Base-by-base conservation (phyloP, 805 yeast species). In the Lipomyces orientalis region DNA sequence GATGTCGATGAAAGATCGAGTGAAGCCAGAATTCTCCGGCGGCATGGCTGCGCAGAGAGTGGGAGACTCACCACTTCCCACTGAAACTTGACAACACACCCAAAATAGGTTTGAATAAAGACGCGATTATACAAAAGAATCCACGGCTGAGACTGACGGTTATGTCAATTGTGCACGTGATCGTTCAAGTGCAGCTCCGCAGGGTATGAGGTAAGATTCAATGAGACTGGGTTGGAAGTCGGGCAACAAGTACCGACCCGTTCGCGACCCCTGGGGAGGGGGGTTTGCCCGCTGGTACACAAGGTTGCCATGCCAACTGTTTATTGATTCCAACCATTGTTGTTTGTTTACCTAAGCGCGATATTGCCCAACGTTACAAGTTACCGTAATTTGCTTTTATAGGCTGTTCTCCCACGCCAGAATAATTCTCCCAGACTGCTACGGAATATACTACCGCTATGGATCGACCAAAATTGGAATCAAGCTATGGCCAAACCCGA, bases 21-120 rank as follows among this genome's bases (percentile, higher is more conserved):
- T 52, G n/a, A 52, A 52, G n/a, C 55, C n/a, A 10, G 55, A 31
- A 31, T 52, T 52, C 14, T 52, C 55, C 34, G 55, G 55, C 16
- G 55, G 55, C 55, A 52, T 52, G 31, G 8, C 22, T 25, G 16
- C 35, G 29, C 29, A 49, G 43, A 37, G 14, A 12, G 16, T 37
- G 43, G 22, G 4, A n/a, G n/a, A 43, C 22, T 25, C 22, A 43
- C 22, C 19, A n/a, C 9, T 16, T 43, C 49, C 49, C 49, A 1
- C 22, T 43, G 25, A 12, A 37, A 12, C 43, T 37, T 25, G 5
- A 12, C 14, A 37, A 12, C 43, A 37, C 43, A 37, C 29, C 29
- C 29, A 25, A 3, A 37, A 37, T 37, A 37, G 43, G 0, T 37
- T 37, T 37, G 43, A 37, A 37, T 25, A 1, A 25, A 25, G 29